phyloP scores from a whole-genome alignment of 2,329 filamentous ascomycete genomes.

The Hawksworthiomyces lignivorus region DNA sequence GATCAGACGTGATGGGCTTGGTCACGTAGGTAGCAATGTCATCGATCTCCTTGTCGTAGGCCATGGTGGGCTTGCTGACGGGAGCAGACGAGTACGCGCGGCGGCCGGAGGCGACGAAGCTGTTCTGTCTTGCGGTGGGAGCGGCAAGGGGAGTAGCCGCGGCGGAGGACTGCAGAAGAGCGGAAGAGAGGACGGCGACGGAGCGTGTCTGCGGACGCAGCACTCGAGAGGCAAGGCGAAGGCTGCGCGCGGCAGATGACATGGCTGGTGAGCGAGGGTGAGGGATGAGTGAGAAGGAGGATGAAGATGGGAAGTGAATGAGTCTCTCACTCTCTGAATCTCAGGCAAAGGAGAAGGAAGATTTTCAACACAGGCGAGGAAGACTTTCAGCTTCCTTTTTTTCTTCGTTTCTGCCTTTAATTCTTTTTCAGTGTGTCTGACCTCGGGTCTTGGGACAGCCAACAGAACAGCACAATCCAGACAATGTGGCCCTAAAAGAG shows the following conservation, averaged over 20 bases:
- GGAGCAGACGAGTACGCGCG: slow-evolving; percentile 41
- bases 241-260: slow-evolving; percentile 47
- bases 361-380: no score
- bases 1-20: slow-evolving; percentile 80
- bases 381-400: not conserved
- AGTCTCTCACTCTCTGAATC: slow-evolving; percentile 2
- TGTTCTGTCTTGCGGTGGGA: slow-evolving; percentile 25
- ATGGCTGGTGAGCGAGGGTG: slow-evolving; percentile 26
- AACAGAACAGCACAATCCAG: not conserved
- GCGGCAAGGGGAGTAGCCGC: slow-evolving; percentile 24
- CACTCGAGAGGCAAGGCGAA: slow-evolving; percentile 48
- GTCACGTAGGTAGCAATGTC: slow-evolving; percentile 95
- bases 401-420: not conserved
- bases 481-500: not conserved
- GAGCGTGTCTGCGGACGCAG: slow-evolving; percentile 38
- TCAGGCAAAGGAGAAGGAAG: no score
- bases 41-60: slow-evolving; percentile 86
- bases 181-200: slow-evolving; percentile 10
- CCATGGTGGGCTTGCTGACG: slow-evolving; percentile 42
- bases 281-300: not conserved
- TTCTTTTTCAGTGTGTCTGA: slow-evolving; percentile 5
- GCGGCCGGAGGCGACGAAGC: slow-evolving; percentile 42
- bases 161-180: slow-evolving; percentile 27
- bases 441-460: slow-evolving; percentile 11
- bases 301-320: not conserved